These are phyloP conservation scores for Mrakia frigida DNA, from an alignment of 768 basidiomycete species.

Conservation along the genomic window DNA sequence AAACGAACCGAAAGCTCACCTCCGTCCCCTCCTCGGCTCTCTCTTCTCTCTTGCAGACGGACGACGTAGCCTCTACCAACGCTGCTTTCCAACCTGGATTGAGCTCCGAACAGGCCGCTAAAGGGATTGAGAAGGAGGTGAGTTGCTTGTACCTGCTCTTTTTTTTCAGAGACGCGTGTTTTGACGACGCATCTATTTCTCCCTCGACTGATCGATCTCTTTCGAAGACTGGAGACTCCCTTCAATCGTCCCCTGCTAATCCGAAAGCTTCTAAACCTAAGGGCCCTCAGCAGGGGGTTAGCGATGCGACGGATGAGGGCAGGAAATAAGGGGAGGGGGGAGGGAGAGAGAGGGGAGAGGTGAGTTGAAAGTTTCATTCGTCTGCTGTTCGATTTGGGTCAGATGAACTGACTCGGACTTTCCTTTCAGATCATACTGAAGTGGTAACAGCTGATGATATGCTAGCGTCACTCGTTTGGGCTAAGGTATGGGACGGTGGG, in stretches of 20 bases:
- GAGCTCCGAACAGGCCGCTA: not conserved
- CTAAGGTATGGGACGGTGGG: no score
- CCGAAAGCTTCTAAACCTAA: constrained; percentile 11
- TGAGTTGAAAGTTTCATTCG: no score
- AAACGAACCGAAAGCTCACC: not conserved
- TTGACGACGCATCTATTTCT: not conserved
- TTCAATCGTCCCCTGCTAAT: constrained; percentile 8
- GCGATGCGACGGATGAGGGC: constrained; percentile 8
- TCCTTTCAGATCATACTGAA: no score
- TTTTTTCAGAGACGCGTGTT: not conserved
- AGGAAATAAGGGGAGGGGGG: not conserved
- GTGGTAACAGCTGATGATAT: no score
- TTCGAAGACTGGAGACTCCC: constrained; percentile 1
- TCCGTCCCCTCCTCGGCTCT: not conserved
- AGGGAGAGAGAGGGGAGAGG: no score
- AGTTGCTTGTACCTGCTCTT: not conserved
- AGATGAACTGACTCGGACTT: no score
- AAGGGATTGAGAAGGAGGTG: constrained; percentile 18
- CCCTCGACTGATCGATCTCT: not conserved
- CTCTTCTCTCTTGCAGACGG: not conserved
- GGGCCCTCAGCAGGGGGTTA: constrained; percentile 4
- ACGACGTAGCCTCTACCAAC: constrained; percentile 10
- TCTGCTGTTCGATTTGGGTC: no score
- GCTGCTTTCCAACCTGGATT: constrained; percentile 17
- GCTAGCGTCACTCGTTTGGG: no score